Conservation (phyloP, 1,284 basidiomycete species). For the Boletellus dicymbophilus region DNA sequence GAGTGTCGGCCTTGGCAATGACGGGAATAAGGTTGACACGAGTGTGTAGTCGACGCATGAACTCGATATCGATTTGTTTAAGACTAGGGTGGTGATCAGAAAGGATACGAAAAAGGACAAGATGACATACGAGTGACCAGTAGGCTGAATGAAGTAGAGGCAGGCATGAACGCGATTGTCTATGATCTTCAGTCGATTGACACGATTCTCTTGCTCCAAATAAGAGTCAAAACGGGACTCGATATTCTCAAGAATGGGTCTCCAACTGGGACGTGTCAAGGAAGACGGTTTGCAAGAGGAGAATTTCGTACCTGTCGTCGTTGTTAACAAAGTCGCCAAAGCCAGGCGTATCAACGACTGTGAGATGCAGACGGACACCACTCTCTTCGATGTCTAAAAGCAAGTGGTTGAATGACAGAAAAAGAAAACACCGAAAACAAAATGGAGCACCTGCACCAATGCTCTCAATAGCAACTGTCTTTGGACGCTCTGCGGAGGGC, state of each 20-base stretch:
- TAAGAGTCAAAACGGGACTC: slow-evolving; percentile 96
- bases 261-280: slow-evolving; percentile 68
- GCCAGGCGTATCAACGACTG: slow-evolving; percentile 97
- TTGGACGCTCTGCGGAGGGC: slow-evolving; percentile 84
- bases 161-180: slow-evolving; percentile 94
- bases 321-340: slow-evolving; percentile 99
- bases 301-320: slow-evolving; percentile 76
- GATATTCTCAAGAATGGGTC: slow-evolving; percentile 96
- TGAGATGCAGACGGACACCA: slow-evolving; percentile 90
- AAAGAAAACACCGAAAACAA: neutral
- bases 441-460: slow-evolving; percentile 81
- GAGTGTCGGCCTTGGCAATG: slow-evolving; percentile 95
- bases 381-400: slow-evolving; percentile 94
- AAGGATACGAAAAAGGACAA: slow-evolving; percentile 4
- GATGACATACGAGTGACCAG: slow-evolving; percentile 87
- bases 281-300: neutral
- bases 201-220: slow-evolving; percentile 96
- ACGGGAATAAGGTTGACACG: slow-evolving; percentile 97
- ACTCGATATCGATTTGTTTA: slow-evolving; percentile 96
- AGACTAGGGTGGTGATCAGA: slow-evolving; percentile 53
- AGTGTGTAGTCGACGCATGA: slow-evolving; percentile 94
- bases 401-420: slow-evolving; percentile 23
- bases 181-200: slow-evolving; percentile 85
- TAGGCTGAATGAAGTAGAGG: slow-evolving; percentile 97
- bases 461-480: slow-evolving; percentile 95